Evolutionary conservation across 1,284 basidiomycete genomes (phyloP), one percentile per base, ranked within the genome.

Genomic region (Puccinia brachypodii): DNA sequence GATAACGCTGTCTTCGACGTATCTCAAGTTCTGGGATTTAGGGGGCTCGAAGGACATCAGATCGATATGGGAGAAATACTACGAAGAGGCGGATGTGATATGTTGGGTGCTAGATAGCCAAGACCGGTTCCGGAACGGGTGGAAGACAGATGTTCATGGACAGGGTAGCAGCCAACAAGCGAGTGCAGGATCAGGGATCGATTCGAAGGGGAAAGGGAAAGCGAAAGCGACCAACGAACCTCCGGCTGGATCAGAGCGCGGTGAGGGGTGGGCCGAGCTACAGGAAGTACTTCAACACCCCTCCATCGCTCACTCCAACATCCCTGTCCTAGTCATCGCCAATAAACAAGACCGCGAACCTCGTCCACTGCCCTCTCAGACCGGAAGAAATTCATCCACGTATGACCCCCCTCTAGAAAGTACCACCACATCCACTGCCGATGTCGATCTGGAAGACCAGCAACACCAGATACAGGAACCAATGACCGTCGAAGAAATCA

Each of bases 51-150:
- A 47, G 22, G 77, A 79, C 19, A 79, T 79, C 31, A 11, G 77
- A 72, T 36, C 68, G 33, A 79, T 79, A 40, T 80, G 78, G 78
- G 78, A 80, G 40, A 80, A 80, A 31, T 80, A 80, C 64, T 80
- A 60, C 60, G 69, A 73, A 42, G 78, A 80, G 31, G 68, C 68
- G 13, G 78, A 80, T 80, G 78, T 53, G 40, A 60, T 80, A 16
- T 80, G 78, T 73, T 80, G 78, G 78, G 78, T 80, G 28, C 31
- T 80, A n/a, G 78, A 80, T 50, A 71, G 66, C 38, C 56, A 73
- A 25, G 78, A 80, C 60, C 28, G 69, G 16, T 28, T 60, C 28
- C 25, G 68, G 38, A 73, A 80, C 53, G 68, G 68, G n/a, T 62
- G 33, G 42, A 42, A 64, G 16, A 22, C 42, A 13, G 53, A 66